Evolutionary conservation across 176 grass and related monocot species (phyloP).

Genomic region (Triticum turgidum): DNA sequence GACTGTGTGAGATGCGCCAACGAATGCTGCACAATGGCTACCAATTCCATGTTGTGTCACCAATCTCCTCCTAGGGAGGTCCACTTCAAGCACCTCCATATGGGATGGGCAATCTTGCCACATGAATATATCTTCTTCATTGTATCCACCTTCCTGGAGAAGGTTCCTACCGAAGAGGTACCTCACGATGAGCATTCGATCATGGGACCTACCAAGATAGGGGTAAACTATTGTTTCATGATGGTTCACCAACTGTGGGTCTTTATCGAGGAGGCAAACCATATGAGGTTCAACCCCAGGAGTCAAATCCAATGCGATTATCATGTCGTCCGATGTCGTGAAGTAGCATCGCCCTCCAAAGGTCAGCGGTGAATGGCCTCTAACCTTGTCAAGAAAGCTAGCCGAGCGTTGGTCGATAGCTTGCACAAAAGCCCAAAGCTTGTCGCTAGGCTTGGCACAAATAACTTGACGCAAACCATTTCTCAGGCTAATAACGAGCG

Average conservation of each 20-base stretch:
- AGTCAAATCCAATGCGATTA: neutral
- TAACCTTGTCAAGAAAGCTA: too few relatives aligned
- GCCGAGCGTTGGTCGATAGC: neutral
- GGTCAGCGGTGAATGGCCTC: neutral
- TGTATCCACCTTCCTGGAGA: neutral
- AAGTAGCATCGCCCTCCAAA: neutral
- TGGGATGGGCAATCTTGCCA: neutral
- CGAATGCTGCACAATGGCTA: neutral
- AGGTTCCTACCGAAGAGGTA: neutral
- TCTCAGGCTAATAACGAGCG: neutral
- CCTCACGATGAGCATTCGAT: neutral
- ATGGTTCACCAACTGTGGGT: neutral
- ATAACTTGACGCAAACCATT: neutral
- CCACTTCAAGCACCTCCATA: conserved; percentile 19
- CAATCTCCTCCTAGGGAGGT: neutral
- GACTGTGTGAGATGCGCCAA: neutral
- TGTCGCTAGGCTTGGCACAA: neutral
- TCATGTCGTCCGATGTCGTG: neutral
- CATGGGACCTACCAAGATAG: neutral
- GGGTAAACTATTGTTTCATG: neutral
- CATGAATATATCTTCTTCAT: neutral
- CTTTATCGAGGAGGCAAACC: neutral
- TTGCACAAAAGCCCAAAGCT: neutral
- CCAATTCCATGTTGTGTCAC: neutral
- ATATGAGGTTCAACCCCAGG: neutral